These are phyloP conservation scores for Triticum monococcum DNA, from an alignment of 176 grass and related monocot species.

Conservation along the genomic window DNA sequence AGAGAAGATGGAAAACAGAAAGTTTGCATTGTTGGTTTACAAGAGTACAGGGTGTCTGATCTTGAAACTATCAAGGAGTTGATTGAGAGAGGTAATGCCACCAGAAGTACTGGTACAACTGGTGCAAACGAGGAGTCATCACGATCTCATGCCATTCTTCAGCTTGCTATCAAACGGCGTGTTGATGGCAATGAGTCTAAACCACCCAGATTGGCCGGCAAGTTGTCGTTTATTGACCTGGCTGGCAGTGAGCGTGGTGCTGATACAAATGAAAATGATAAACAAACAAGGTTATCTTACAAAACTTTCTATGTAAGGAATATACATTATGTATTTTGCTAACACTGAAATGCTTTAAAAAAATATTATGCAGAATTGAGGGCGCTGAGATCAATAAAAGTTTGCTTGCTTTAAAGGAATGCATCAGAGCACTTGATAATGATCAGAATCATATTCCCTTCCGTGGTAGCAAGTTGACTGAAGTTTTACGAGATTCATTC, in stretches of 20 bases:
- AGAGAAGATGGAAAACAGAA: slow-evolving; percentile 99
- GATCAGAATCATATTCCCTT: slow-evolving; percentile 99
- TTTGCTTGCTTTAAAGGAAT: slow-evolving; percentile 97
- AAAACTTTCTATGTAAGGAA: not conserved
- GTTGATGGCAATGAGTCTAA: slow-evolving; percentile 80
- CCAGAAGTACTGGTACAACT: slow-evolving; percentile 94
- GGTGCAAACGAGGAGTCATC: slow-evolving; percentile 98
- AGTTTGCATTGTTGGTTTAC: slow-evolving; percentile 96
- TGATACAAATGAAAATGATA: slow-evolving; percentile 98
- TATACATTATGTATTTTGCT: slow-evolving; percentile 20
- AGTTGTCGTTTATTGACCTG: slow-evolving; percentile 95
- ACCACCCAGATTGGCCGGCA: slow-evolving; percentile 69
- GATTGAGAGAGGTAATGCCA: slow-evolving; percentile 89
- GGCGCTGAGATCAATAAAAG: slow-evolving; percentile 99
- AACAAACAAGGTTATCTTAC: slow-evolving; percentile 83
- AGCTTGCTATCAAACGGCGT: slow-evolving; percentile 93
- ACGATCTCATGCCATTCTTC: slow-evolving; percentile 98
- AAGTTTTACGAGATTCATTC: slow-evolving; percentile 95
- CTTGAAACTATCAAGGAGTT: slow-evolving; percentile 91
- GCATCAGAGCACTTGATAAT: slow-evolving; percentile 96
- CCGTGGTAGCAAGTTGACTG: slow-evolving; percentile 95
- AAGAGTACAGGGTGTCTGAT: slow-evolving; percentile 86
- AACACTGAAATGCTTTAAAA: slow-evolving; percentile 9
- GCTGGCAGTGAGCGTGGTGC: slow-evolving; percentile 97
- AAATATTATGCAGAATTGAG: slow-evolving; percentile 75